Base-by-base conservation (phyloP, 441 rosid species). In the Gossypium laxum region DNA sequence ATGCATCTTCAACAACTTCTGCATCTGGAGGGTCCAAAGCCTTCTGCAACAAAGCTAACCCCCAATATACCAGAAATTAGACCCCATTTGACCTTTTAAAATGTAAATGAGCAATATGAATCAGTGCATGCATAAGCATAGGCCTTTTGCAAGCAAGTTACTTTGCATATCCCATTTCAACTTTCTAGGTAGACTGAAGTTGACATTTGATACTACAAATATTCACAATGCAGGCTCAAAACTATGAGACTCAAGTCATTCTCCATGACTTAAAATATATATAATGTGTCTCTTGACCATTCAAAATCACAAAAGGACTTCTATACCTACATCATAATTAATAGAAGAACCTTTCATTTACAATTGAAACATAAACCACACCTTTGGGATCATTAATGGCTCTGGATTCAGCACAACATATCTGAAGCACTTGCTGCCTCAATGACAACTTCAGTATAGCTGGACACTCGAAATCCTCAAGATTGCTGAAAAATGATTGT, bases 331-430 rank as follows among this genome's bases (percentile, higher is more conserved):
- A 48, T 24, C 17, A 67, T 4, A 48, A 8, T 26, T 48, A 45
- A 74, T 17, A 66, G 22, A 34, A 56, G 0, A 34, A 70, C 5
- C 45, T 34, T 43, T 52, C 34, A 50, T 51, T 19, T 21, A 75
- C 71, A 65, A 70, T 26, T 70, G 21, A 62, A 66, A 72, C 50
- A 26, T 64, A 70, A 54, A 72, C 43, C 80, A 77, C 80, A 93
- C 97, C 95, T 78, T 84, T 90, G 67, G 98, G 90, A 81, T 93
- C 97, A 77, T 81, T 91, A 58, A 91, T 90, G 67, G 86, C 88
- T 87, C 81, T 86, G 62, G 96, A 85, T 69, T 86, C 91, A 60
- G 98, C 86, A 78, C 97, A 93, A 72, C 95, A 91, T 64, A 88
- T 83, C 32, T 77, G 86, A 68, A 93, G 97, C 67, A 91, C 89